phyloP scores from a whole-genome alignment of 2,329 filamentous ascomycete species.

The Trichoderma cornu-damae region DNA sequence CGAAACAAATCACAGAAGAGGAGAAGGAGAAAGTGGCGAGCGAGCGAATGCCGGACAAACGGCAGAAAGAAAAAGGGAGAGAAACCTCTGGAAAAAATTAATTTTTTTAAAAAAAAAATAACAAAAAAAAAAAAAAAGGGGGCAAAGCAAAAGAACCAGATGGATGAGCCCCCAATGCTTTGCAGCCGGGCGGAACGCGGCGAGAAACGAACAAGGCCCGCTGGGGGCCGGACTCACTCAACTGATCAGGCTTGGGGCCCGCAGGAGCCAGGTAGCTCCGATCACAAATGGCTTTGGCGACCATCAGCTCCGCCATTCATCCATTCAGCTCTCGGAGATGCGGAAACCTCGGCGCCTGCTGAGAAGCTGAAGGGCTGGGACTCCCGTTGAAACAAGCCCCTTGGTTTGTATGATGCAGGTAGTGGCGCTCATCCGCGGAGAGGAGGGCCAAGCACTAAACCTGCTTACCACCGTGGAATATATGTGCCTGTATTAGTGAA shows the following conservation, averaged over 20 bases:
- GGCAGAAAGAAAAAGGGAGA: not conserved
- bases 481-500: not conserved
- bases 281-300: not conserved
- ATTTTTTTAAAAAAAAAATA: too few relatives aligned
- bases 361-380: slow-evolving; percentile 4
- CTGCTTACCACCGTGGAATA: not conserved
- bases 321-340: not conserved
- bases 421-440: slow-evolving; percentile 5
- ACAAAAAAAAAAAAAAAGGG: too few relatives aligned
- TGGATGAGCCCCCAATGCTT: not conserved
- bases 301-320: not conserved
- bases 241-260: not conserved
- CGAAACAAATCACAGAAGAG: not conserved
- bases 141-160: not conserved
- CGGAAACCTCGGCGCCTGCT: slow-evolving; percentile 1
- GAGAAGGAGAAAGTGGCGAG: not conserved
- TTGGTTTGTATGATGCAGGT: not conserved
- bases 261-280: not conserved
- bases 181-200: not conserved
- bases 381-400: slow-evolving; percentile 5
- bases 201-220: not conserved
- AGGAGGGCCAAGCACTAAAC: slow-evolving; percentile 3
- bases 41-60: not conserved
- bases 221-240: not conserved
- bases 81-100: too few relatives aligned